Base-by-base conservation (phyloP, 768 basidiomycete species). In the Amanita inopinata region DNA sequence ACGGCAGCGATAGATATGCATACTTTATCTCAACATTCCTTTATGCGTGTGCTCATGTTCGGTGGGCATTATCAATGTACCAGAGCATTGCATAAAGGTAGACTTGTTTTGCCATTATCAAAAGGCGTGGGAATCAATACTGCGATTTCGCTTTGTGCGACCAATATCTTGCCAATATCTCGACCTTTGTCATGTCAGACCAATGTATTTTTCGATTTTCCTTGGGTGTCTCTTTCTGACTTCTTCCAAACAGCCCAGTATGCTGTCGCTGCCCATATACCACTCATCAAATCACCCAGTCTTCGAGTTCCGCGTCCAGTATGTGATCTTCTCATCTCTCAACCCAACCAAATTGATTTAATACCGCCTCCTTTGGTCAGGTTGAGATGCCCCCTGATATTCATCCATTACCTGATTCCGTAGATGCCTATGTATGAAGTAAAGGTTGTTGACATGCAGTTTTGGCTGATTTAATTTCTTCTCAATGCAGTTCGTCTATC, bases 211-310 rank as follows among this genome's bases (percentile, higher is more conserved):
- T 30, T 17, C 20, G 11, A 3, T 3, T 19, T 32, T 12, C 18
- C 30, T 6, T n/a, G 14, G 39, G 11, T 12, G n/a, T n/a, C n/a
- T 5, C 19, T 20, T 10, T 14, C 30, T 22, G 8, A 22, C 14
- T 10, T 5, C 18, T 4, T 25, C 15, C 10, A 24, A 17, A 25
- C 65, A 71, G 80, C 83, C 4, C 89, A 89, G 50, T 94, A 94
- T 57, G 73, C 80, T 0, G 75, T 85, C 1, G 83, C 79, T 12
- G 69, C 78, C 3, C 70, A 69, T 38, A 80, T 91, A 2, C 92
- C 93, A 0, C 65, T 98, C 34, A 94, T 96, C 61, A 88, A 93
- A 61, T 89, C 88, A 2, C 94, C 92, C 0, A 87, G 87, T 46
- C 72, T 96, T 12, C 80, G 90, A 36, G 78, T 94, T 2, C 92